Evolutionary conservation across 108 stramenopile species (phyloP), one percentile per base, ranked within the genome.

Genomic region (Tribonema minus): DNA sequence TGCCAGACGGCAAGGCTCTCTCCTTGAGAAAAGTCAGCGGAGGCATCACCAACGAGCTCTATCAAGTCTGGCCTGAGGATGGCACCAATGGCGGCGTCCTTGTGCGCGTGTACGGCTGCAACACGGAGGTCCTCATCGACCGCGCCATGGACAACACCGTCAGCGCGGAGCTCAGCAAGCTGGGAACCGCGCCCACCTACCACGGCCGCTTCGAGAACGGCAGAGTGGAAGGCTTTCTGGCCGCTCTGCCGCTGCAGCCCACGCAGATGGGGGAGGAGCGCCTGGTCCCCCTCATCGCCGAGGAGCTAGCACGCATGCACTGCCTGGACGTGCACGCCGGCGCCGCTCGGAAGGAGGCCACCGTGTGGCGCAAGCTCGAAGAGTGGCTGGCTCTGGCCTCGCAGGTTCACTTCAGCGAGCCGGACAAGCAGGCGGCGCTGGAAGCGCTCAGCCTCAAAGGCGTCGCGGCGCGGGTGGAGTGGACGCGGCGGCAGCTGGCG

Each of bases 121-220:
- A 82, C 82, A 85, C 84, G 28, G 82, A 82, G 25, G 29, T 78
- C 4, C 67, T 85, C 9, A 85, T 85, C 27, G 82, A 82, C 77
- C 32, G 84, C 29, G 70, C 75, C 30, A 37, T 65, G 37, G 91
- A 92, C 64, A 88, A 87, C 37, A 30, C 68, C 7, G 34, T 91
- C 29, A 83, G 86, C 37, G 76, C 86, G 32, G 83, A 86, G 86
- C 87, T 92, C 66, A 30, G 3, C 36, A 66, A 61, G 25, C 63
- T 81, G 27, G 61, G 65, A 0, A 61, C 71, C 60, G 92, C 89
- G 3, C 92, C 92, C 0, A 78, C 67, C 3, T 88, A 86, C 34
- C 86, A 82, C 37, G 92, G 92, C 9, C 76, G 88, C 0, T 93
- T 93, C 71, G 26, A 20, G 6, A 90, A 91, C 81, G 92, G 91